These are phyloP conservation scores for Didymella glomerata DNA, from an alignment of 2,329 filamentous ascomycete species.

Conservation along the genomic window DNA sequence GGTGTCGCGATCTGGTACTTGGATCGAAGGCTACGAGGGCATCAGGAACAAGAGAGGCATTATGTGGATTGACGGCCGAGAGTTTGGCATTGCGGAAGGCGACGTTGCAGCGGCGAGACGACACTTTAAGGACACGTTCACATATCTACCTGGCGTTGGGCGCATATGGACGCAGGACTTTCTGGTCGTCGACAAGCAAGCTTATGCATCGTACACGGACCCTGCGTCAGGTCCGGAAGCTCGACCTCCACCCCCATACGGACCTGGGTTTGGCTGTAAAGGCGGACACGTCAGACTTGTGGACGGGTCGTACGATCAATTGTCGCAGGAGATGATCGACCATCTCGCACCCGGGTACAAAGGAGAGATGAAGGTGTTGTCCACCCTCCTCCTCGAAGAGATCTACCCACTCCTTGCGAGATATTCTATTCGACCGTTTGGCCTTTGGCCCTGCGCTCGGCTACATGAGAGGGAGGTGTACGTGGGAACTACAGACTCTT, in stretches of 20 bases:
- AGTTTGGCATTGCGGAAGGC: conserved; percentile 28
- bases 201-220: not conserved
- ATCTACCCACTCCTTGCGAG: conserved; percentile 1
- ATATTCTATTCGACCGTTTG: not conserved
- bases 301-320: not conserved
- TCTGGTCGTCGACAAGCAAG: conserved; percentile 5
- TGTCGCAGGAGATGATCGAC: not conserved
- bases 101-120: conserved; percentile 30
- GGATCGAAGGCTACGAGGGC: conserved; percentile 27
- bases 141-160: not conserved
- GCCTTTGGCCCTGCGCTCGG: not conserved
- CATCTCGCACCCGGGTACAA: not conserved
- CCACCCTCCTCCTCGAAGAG: conserved; percentile 1
- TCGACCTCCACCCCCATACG: not conserved
- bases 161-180: conserved; percentile 8
- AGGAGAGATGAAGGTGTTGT: conserved; percentile 4
- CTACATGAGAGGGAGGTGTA: conserved; percentile 7
- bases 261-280: conserved; percentile 1
- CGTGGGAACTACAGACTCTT: not conserved
- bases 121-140: not conserved
- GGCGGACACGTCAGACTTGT: not conserved
- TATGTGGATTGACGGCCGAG: conserved; percentile 19
- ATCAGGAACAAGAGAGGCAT: not conserved
- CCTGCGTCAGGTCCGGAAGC: not conserved
- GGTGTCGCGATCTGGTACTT: conserved; percentile 20